Base-by-base conservation (phyloP, 2,329 filamentous ascomycete genomes). In the Aureobasidium namibiae region DNA sequence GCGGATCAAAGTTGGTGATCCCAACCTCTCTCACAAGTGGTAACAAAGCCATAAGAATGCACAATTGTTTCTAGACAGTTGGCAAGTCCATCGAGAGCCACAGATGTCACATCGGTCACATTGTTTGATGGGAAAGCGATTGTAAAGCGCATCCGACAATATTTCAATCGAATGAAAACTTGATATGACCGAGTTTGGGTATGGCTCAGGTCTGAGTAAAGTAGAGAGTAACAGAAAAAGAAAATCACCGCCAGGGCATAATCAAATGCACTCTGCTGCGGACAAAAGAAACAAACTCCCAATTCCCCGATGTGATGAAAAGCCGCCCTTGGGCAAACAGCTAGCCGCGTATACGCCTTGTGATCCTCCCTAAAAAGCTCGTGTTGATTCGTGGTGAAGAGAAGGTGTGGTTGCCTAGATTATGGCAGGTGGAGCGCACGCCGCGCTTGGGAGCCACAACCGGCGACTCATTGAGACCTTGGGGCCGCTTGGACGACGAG, bases 401-500 rank as follows among this genome's bases (percentile, higher is more conserved):
- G 39, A 57, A 57, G 54, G 54, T 57, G 54, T 57, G 41, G 42
- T 57, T 46, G 54, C 38, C 33, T 41, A 36, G 31, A 48, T 48
- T 13, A 57, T 57, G 54, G 54, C 54, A 57, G 34, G 54, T 29
- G 4, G 42, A 57, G 54, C 57, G 57, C 57, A 59, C 57, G 57
- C 57, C 57, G 57, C 57, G 57, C 57, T 59, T 59, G 57, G 57
- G 57, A 59, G 57, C 39, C 57, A 52, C 57, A 59, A 53, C 57
- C 46, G 57, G 24, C 45, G 57, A 59, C 44, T 59, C 54, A 33
- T 23, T 38, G 42, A 23, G 38, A 46, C 41, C 54, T 31, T 38
- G 23, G 8, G 42, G 41, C 26, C 31, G 42, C 21, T 57, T 57
- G 54, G 42, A 57, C 21, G 54, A 29, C n/a, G n/a, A n/a, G 16